A percentile compares a stretch with the other conserved stretches of the same genome.
phyloP scores from a whole-genome alignment of 2,329 filamentous ascomycete genomes.

The Dactylellina haptotyla region DNA sequence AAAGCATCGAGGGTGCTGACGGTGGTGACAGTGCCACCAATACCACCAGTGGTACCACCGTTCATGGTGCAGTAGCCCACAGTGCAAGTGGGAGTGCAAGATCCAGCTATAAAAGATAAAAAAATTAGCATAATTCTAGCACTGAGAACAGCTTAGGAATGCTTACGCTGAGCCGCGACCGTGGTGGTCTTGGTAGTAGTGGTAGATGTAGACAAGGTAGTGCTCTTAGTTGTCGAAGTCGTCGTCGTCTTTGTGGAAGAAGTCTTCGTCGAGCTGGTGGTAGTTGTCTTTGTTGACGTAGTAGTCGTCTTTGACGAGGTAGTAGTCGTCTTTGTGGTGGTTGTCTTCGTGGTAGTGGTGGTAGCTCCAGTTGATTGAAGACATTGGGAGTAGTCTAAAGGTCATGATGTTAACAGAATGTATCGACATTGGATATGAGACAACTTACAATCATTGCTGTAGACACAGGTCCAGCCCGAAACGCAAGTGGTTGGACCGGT shows the following conservation, averaged over 20 bases:
- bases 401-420: not conserved
- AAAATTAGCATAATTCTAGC: not conserved
- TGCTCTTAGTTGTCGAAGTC: conserved; percentile 32
- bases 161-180: conserved; percentile 15
- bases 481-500: conserved; percentile 39
- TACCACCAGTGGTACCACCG: conserved; percentile 62
- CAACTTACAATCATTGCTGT: conserved; percentile 46
- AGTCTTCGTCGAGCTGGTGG: conserved; percentile 31
- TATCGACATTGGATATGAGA: not conserved
- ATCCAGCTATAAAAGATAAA: not conserved
- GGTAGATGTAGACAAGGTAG: not conserved
- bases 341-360: not conserved
- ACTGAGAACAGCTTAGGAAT: not conserved
- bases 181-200: not conserved
- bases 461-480: conserved; percentile 45
- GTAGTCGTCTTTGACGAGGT: conserved; percentile 25
- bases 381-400: conserved; percentile 39
- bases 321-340: conserved; percentile 11
- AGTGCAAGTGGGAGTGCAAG: conserved; percentile 21
- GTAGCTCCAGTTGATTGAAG: conserved; percentile 40
- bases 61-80: conserved; percentile 54
- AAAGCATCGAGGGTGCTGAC: conserved; percentile 64
- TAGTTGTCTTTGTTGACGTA: conserved; percentile 16
- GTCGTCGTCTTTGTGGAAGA: conserved; percentile 19
- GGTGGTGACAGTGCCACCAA: conserved; percentile 65